Evolutionary conservation across 2,329 filamentous ascomycete species (phyloP).

Genomic region (Fusarium chlamydosporum): DNA sequence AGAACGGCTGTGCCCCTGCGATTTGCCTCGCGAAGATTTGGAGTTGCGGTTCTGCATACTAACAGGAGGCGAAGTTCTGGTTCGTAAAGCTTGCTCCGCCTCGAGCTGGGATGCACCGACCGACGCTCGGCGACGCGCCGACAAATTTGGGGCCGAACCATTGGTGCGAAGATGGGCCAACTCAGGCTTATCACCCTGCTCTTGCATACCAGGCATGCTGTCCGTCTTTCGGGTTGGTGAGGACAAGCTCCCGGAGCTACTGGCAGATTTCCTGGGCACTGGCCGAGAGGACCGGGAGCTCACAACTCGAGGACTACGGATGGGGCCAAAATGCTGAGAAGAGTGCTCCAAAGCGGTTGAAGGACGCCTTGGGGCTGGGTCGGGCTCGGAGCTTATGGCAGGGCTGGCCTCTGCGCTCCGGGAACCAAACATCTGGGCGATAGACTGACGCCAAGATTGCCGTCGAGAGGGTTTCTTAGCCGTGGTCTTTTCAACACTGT

Average conservation of each 20-base stretch:
- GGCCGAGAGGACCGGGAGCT: conserved; percentile 15
- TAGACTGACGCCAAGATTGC: conserved; percentile 40
- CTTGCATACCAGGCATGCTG: conserved; percentile 7
- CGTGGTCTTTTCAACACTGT: neutral
- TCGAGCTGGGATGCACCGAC: conserved; percentile 26
- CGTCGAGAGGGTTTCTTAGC: conserved; percentile 34
- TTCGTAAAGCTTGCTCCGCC: conserved; percentile 46
- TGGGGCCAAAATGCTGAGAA: conserved; percentile 1
- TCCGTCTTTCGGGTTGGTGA: conserved; percentile 17
- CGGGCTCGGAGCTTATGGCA: conserved; percentile 11
- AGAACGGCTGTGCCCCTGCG: conserved; percentile 26
- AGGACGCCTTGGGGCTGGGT: conserved; percentile 22
- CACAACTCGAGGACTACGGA: conserved; percentile 9
- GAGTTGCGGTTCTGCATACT: conserved; percentile 60
- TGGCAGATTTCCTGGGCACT: conserved; percentile 13
- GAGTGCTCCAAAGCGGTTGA: conserved; percentile 25
- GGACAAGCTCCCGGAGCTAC: conserved; percentile 14
- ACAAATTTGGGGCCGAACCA: conserved; percentile 50
- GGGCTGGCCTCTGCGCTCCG: conserved; percentile 31
- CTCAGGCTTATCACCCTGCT: conserved; percentile 35
- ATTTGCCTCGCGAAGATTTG: conserved; percentile 42
- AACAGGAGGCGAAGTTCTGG: conserved; percentile 58
- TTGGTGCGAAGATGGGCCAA: conserved; percentile 38
- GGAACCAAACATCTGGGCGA: conserved; percentile 39
- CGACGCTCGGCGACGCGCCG: conserved; percentile 31